These are phyloP conservation scores for Ophioceras dolichostomum DNA, from an alignment of 2,329 filamentous ascomycete genomes.

Conservation along the genomic window DNA sequence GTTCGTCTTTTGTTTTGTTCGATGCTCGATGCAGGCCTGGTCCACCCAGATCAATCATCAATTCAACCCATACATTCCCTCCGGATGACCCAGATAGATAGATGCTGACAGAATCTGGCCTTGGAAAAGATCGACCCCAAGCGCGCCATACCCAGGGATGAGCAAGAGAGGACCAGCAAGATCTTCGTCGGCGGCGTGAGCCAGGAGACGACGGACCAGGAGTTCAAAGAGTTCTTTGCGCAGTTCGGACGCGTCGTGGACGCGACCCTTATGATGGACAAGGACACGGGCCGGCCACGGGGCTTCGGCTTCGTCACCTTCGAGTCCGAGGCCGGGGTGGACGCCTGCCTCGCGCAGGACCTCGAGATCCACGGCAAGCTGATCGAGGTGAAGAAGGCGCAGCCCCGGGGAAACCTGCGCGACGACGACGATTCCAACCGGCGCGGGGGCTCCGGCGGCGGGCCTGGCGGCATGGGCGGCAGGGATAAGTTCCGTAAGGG, in stretches of 20 bases:
- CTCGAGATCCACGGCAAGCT: conserved; percentile 91
- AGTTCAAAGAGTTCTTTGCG: conserved; percentile 94
- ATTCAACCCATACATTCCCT: not conserved
- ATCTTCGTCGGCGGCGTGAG: conserved; percentile 98
- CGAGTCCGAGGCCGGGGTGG: conserved; percentile 88
- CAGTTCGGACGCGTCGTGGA: conserved; percentile 95
- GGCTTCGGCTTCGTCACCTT: conserved; percentile 98
- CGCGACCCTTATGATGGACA: conserved; percentile 99
- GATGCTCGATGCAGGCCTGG: not conserved
- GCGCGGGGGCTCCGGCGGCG: conserved; percentile 31
- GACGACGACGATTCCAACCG: conserved; percentile 71
- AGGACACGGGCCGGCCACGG: conserved; percentile 91
- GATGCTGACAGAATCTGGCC: not conserved
- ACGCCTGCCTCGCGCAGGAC: conserved; percentile 72
- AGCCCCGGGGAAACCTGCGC: conserved; percentile 85
- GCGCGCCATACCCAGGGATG: conserved; percentile 89
- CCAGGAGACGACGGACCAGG: conserved; percentile 90
- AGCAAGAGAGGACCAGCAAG: conserved; percentile 96
- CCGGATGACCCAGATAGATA: too few relatives aligned
- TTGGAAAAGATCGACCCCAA: conserved; percentile 91
- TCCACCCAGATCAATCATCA: not conserved
- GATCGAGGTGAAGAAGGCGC: conserved; percentile 97
- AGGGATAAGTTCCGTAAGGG: conserved; percentile 46
- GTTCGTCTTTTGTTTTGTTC: conserved; percentile 18
- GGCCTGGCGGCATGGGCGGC: conserved; percentile 28